These are phyloP conservation scores for Scutellaria baicalensis DNA, from an alignment of 257 asterid genomes.

Conservation along the genomic window DNA sequence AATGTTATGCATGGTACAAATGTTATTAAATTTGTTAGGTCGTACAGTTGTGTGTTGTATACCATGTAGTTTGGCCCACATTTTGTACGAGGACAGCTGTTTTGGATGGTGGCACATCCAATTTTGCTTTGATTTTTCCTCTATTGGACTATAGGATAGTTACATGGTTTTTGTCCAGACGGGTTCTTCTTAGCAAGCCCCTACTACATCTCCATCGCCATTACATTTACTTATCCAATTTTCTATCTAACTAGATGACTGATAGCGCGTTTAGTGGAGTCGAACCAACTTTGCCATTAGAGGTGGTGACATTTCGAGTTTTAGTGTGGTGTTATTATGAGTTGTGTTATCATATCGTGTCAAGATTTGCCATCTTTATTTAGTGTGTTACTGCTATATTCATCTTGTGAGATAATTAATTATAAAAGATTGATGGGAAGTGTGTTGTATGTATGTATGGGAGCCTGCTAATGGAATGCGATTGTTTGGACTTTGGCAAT, in stretches of 20 bases:
- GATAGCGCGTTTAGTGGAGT: not conserved
- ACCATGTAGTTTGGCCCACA: conserved; percentile 25
- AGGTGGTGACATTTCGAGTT: not conserved
- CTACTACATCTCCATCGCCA: not conserved
- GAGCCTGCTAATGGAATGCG: not conserved
- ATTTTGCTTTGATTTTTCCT: not conserved
- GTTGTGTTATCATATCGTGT: too few relatives aligned
- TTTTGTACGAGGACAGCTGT: conserved; percentile 32
- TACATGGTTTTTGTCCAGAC: not conserved
- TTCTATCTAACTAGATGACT: not conserved
- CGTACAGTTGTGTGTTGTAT: conserved; percentile 7
- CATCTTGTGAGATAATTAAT: too few relatives aligned
- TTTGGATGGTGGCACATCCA: conserved; percentile 13
- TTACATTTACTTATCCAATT: not conserved
- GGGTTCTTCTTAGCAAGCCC: not conserved
- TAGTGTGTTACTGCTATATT: too few relatives aligned
- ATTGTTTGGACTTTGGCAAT: not conserved
- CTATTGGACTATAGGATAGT: not conserved
- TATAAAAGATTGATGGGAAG: too few relatives aligned
- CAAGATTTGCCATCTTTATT: too few relatives aligned
- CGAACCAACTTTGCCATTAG: not conserved
- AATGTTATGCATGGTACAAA: conserved; percentile 1
- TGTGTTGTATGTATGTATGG: too few relatives aligned
- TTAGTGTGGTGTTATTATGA: too few relatives aligned
- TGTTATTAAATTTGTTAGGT: conserved; percentile 14